A percentile compares a stretch with the other conserved stretches of the same genome.
These are phyloP conservation scores for Ophiostoma quercus DNA, from an alignment of 2,329 filamentous ascomycete genomes.

Conservation along the genomic window DNA sequence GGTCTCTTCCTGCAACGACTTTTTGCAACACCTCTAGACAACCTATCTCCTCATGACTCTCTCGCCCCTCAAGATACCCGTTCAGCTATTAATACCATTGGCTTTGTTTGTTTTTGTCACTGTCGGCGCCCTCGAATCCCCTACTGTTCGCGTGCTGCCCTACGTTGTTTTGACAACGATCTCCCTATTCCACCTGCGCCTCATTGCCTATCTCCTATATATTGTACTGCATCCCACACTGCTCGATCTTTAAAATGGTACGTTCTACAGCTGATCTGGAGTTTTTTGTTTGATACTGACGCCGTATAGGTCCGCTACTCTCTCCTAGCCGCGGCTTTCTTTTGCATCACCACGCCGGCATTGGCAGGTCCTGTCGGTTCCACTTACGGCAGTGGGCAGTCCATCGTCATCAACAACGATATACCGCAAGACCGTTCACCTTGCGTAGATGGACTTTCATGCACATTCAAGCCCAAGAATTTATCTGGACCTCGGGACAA, in stretches of 20 bases:
- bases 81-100: constrained; percentile 15
- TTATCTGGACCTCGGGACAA: background rate
- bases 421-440: background rate
- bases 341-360: background rate
- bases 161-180: constrained; percentile 11
- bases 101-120: constrained; percentile 12
- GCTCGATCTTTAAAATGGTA: constrained; percentile 13
- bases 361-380: background rate
- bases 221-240: constrained; percentile 7
- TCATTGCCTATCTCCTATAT: constrained; percentile 19
- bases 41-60: background rate
- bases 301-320: background rate
- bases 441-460: background rate
- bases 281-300: background rate
- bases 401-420: background rate
- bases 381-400: background rate
- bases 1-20: background rate
- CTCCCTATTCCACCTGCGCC: constrained; percentile 17
- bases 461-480: background rate
- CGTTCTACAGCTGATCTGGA: background rate
- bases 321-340: background rate
- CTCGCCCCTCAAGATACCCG: constrained; percentile 19
- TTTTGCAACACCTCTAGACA: background rate
- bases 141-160: constrained; percentile 15
- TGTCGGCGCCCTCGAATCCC: constrained; percentile 17